Evolutionary conservation across 108 stramenopile species (phyloP).

Genomic region (Discostella stelligeroides): DNA sequence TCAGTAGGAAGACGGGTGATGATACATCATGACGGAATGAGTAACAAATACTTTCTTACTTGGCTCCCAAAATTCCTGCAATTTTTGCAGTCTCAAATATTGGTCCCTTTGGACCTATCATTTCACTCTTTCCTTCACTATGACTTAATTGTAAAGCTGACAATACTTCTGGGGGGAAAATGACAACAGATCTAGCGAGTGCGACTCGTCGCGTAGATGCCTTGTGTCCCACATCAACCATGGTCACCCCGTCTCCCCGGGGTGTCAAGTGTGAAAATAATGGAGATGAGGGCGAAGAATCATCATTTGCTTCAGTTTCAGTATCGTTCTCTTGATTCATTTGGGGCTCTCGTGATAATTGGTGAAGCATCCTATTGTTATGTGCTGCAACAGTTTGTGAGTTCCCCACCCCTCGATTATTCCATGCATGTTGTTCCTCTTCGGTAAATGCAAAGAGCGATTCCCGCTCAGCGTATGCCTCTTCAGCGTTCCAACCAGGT

Average conservation of each 20-base stretch:
- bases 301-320: neutral
- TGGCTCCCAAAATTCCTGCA: conserved; percentile 89
- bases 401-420: conserved; percentile 11
- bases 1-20: neutral
- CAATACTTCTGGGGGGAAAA: conserved; percentile 68
- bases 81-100: conserved; percentile 83
- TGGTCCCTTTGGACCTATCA: conserved; percentile 86
- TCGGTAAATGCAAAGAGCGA: conserved; percentile 64
- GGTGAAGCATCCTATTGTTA: neutral
- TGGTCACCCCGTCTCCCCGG: conserved; percentile 54
- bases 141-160: conserved; percentile 46
- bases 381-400: conserved; percentile 1
- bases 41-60: conserved; percentile 40
- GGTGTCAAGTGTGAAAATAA: conserved; percentile 73
- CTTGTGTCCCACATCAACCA: conserved; percentile 87
- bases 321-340: neutral
- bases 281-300: neutral
- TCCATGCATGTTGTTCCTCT: conserved; percentile 73
- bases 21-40: neutral
- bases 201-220: conserved; percentile 61
- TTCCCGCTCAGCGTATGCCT: conserved; percentile 64
- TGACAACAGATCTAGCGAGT: conserved; percentile 62
- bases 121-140: conserved; percentile 33
- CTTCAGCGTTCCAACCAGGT: conserved; percentile 42
- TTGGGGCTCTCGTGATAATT: neutral